Evolutionary conservation across 73 alveolate genomes (phyloP), one percentile per base, ranked within the genome.

Genomic region (Stentor roeselii): DNA sequence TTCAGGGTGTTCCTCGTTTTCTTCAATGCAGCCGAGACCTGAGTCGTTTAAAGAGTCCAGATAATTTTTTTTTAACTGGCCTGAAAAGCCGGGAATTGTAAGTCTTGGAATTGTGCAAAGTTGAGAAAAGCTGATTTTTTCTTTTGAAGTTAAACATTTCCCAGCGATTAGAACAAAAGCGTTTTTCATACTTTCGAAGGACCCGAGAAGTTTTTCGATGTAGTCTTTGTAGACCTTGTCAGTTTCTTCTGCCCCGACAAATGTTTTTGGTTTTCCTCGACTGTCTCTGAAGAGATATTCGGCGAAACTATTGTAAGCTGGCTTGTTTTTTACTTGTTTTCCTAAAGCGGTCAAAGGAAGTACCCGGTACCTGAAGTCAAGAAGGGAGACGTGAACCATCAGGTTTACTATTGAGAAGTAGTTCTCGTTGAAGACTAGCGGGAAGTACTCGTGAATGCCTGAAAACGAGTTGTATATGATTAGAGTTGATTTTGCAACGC

Each of bases 391-490:
- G 82, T 90, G 94, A 27, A 88, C 88, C 36, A 86, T 90, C 35
- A 86, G 74, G 76, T 90, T 89, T 59, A 78, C 88, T 27, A 83
- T 59, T 78, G 92, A 89, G 76, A 91, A 91, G 87, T 91, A 92
- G 86, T 84, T 82, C 75, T 82, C 93, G 82, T 87, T 95, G 75
- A 92, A 90, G 74, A 87, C 89, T 39, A 92, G 83, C 3, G 94
- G 93, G 50, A 90, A 50, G 82, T 82, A 92, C 86, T 92, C 94
- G 82, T 91, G 94, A 83, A 91, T 77, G 3, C 96, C 95, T 30
- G 58, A 59, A 38, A 58, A 14, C 21, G 78, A 21, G 36, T 27
- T 31, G 37, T 35, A 27, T n/a, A 76, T 11, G 34, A 40, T 34
- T 21, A 76, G 39, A 36, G 27, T 76, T 40, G 60, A 41, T 39